These are phyloP conservation scores for Apiospora hydei DNA, from an alignment of 2,329 filamentous ascomycete species.

Conservation along the genomic window DNA sequence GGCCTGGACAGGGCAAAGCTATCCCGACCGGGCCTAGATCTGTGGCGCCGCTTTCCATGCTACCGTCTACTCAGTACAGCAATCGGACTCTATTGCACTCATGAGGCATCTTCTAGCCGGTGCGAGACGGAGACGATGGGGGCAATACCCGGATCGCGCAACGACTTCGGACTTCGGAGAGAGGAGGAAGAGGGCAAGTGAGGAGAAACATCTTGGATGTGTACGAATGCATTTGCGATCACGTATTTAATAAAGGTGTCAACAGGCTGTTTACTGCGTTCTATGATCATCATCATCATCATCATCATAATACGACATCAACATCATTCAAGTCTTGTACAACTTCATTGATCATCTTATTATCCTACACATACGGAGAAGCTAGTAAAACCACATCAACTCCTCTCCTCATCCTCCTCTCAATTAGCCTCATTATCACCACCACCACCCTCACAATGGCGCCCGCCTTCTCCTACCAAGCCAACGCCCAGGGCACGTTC, in stretches of 20 bases:
- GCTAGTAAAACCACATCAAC: neutral
- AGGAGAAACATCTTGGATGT: neutral
- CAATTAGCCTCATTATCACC: neutral
- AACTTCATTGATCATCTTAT: neutral
- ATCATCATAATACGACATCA: neutral
- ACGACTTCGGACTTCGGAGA: conserved; percentile 13
- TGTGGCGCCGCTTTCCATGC: neutral
- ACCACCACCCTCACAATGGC: neutral
- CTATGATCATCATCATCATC: neutral
- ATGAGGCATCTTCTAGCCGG: neutral
- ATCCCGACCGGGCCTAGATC: neutral
- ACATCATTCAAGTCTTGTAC: neutral
- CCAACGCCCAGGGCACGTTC: conserved; percentile 64
- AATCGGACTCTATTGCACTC: conserved; percentile 19
- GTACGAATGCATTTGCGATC: neutral
- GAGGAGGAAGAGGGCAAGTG: neutral
- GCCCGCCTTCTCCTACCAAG: conserved; percentile 47
- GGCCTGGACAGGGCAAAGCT: neutral
- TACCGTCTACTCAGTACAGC: conserved; percentile 12
- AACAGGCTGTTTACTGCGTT: neutral
- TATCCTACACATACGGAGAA: neutral
- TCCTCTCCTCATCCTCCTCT: neutral
- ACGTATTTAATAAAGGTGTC: conserved; percentile 2
- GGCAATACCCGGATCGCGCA: neutral
- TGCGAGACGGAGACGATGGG: neutral